Conservation (phyloP, 2,329 filamentous ascomycete genomes). For the Capronia coronata region DNA sequence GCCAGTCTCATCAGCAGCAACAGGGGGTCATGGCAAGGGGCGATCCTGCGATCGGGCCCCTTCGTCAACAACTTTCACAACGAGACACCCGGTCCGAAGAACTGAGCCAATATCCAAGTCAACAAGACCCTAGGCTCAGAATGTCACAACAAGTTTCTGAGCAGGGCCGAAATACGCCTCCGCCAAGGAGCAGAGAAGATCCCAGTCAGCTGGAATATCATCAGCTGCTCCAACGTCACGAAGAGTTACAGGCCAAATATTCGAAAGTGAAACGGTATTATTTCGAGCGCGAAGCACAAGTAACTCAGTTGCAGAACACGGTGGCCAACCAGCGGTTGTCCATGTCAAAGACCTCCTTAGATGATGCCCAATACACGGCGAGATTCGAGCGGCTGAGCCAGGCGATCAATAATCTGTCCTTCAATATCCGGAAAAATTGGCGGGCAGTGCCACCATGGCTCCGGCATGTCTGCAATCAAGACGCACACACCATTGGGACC, state of each 20-base stretch:
- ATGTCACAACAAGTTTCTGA: constrained; percentile 32
- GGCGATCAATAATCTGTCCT: constrained; percentile 87
- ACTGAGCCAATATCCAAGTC: constrained; percentile 30
- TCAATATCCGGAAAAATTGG: constrained; percentile 96
- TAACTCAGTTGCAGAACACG: constrained; percentile 94
- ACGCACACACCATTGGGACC: constrained; percentile 78
- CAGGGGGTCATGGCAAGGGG: constrained; percentile 17
- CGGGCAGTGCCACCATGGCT: constrained; percentile 73
- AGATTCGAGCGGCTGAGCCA: constrained; percentile 88
- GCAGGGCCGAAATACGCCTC: constrained; percentile 44
- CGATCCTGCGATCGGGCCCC: constrained; percentile 18
- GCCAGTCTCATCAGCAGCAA: constrained; percentile 9
- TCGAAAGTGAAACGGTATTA: constrained; percentile 97
- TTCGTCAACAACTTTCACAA: constrained; percentile 27
- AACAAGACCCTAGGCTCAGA: constrained; percentile 29
- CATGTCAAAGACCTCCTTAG: constrained; percentile 85
- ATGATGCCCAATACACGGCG: constrained; percentile 88
- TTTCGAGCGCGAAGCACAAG: constrained; percentile 83
- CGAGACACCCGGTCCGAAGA: constrained; percentile 27
- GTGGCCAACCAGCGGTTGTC: constrained; percentile 92
- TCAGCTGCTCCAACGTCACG: constrained; percentile 40
- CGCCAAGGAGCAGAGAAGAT: constrained; percentile 39
- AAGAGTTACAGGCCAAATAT: constrained; percentile 69
- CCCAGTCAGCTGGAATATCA: constrained; percentile 40
- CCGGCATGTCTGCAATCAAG: constrained; percentile 69